Conservation (phyloP, 1,284 basidiomycete species). For the Binderoboletus segoi region DNA sequence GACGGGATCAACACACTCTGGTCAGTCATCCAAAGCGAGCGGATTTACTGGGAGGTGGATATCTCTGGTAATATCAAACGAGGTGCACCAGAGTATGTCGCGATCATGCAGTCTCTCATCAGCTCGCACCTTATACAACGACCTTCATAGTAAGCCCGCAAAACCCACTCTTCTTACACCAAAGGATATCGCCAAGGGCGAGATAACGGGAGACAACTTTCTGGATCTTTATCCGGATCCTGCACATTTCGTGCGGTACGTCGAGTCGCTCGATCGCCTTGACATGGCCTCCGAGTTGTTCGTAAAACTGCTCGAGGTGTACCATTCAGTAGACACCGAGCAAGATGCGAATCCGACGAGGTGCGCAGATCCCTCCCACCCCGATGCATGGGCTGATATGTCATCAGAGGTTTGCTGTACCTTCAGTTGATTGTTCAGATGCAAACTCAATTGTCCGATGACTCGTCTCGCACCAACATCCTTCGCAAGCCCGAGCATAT, state of each 20-base stretch:
- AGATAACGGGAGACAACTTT: slow-evolving; percentile 50
- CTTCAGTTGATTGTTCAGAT: slow-evolving; percentile 81
- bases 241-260: slow-evolving; percentile 58
- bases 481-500: slow-evolving; percentile 73
- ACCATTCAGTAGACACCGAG: slow-evolving; percentile 52
- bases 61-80: slow-evolving; percentile 52
- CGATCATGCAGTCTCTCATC: background rate
- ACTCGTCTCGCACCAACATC: slow-evolving; percentile 62
- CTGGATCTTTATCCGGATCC: slow-evolving; percentile 78
- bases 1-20: slow-evolving; percentile 64
- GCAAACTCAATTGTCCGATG: slow-evolving; percentile 63
- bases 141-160: slow-evolving; percentile 23
- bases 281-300: slow-evolving; percentile 77
- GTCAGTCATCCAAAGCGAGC: slow-evolving; percentile 57
- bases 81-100: slow-evolving; percentile 42
- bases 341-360: slow-evolving; percentile 54
- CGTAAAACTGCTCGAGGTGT: slow-evolving; percentile 70
- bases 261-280: slow-evolving; percentile 64
- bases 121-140: slow-evolving; percentile 17
- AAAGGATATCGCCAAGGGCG: slow-evolving; percentile 44
- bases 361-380: slow-evolving; percentile 37
- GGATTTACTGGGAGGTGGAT: slow-evolving; percentile 58
- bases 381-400: background rate
- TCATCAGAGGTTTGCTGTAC: slow-evolving; percentile 55
- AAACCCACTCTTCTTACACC: slow-evolving; percentile 53